Percentiles rank a stretch among this genome's conserved stretches.
These are phyloP conservation scores for Phytopythium mirpurense DNA, from an alignment of 352 stramenopile genomes.

Conservation along the genomic window DNA sequence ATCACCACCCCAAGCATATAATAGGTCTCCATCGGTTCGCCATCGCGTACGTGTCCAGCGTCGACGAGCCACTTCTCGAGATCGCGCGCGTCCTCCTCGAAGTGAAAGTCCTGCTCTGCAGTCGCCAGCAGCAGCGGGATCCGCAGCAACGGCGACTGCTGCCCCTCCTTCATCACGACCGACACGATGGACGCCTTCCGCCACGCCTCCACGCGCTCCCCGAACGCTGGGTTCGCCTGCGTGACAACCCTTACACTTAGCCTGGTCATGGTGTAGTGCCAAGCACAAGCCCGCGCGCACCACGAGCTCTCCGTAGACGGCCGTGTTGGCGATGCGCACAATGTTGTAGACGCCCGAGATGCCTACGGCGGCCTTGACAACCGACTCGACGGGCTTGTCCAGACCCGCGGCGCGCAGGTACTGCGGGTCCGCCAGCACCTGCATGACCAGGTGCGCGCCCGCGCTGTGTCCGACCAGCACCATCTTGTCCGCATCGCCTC, in stretches of 20 bases:
- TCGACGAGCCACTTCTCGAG: slow-evolving; percentile 52
- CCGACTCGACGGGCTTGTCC: slow-evolving; percentile 19
- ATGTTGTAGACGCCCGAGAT: slow-evolving; percentile 87
- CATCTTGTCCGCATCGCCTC: slow-evolving; percentile 53
- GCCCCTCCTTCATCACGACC: slow-evolving; percentile 30
- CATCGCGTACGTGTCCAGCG: slow-evolving; percentile 42
- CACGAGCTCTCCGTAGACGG: slow-evolving; percentile 64
- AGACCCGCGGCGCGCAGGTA: slow-evolving; percentile 37
- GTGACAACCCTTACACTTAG: too few species aligned
- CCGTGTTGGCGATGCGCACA: slow-evolving; percentile 65
- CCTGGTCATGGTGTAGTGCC: too few species aligned
- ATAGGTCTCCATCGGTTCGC: too few species aligned
- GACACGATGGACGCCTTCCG: slow-evolving; percentile 60
- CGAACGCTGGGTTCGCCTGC: slow-evolving; percentile 60
- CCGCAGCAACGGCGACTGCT: slow-evolving; percentile 34
- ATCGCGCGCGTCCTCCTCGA: slow-evolving; percentile 63
- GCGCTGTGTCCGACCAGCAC: slow-evolving; percentile 72
- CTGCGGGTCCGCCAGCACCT: slow-evolving; percentile 51
- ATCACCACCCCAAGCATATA: too few species aligned
- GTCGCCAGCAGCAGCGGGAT: slow-evolving; percentile 60
- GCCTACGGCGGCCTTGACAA: slow-evolving; percentile 54
- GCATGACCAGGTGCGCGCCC: slow-evolving; percentile 75
- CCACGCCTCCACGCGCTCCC: slow-evolving; percentile 57
- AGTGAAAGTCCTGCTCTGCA: slow-evolving; percentile 77
- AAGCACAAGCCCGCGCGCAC: too few species aligned